Percentiles rank a stretch among this genome's conserved stretches.
These are phyloP conservation scores for Larix kaempferi DNA, from an alignment of 75 land plant genomes.

Conservation along the genomic window DNA sequence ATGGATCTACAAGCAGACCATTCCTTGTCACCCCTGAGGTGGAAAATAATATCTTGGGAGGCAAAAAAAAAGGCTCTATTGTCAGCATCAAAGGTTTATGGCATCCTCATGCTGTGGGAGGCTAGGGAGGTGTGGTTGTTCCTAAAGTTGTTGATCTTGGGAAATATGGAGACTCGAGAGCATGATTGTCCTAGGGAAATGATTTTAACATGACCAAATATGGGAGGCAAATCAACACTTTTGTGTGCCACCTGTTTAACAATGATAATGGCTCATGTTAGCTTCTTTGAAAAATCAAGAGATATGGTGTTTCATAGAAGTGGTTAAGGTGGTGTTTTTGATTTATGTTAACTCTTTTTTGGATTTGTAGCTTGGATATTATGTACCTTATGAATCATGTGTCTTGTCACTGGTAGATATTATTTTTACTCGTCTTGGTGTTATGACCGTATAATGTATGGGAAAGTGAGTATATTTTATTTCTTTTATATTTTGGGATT, in stretches of 20 bases:
- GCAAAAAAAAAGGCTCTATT: no score
- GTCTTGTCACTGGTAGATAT: slow-evolving; percentile 68
- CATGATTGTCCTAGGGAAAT: no score
- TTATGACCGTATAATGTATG: slow-evolving; percentile 91
- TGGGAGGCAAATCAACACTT: slow-evolving; percentile 56
- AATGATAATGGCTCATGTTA: slow-evolving; percentile 89
- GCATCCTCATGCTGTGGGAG: slow-evolving; percentile 87
- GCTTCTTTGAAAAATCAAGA: background rate
- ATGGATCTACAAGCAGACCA: no score
- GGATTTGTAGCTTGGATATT: slow-evolving; percentile 72
- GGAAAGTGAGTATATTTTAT: slow-evolving; percentile 41
- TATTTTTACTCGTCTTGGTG: slow-evolving; percentile 92
- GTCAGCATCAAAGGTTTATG: slow-evolving; percentile 42
- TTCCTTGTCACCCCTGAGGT: no score
- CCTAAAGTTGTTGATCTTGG: no score
- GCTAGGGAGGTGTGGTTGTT: slow-evolving; percentile 17
- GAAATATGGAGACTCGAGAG: no score
- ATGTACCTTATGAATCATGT: slow-evolving; percentile 75
- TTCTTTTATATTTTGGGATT: no score
- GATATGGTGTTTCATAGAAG: background rate
- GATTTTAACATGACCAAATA: slow-evolving; percentile 55
- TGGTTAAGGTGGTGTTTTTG: background rate
- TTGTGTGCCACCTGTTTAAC: slow-evolving; percentile 77
- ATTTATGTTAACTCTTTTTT: background rate
- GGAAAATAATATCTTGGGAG: no score